Evolutionary conservation across 768 basidiomycete genomes (phyloP).

Genomic region (Russula vinacea): DNA sequence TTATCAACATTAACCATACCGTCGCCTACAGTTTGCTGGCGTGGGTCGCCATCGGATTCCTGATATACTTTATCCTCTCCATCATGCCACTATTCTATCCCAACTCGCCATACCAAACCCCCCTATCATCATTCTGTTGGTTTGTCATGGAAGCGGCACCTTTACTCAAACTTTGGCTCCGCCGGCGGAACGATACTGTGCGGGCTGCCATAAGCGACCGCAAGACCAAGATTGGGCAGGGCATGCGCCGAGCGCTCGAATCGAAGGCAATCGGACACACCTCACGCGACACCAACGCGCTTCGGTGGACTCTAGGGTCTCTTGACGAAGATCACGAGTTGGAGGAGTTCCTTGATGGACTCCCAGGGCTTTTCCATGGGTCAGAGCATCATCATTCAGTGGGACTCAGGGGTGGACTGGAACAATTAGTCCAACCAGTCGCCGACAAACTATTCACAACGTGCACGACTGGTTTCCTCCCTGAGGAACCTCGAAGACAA

Average conservation of each 20-base stretch:
- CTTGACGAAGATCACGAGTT: slow-evolving; percentile 23
- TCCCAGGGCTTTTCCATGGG: slow-evolving; percentile 15
- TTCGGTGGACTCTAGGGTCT: slow-evolving; percentile 15
- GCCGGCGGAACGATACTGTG: neutral
- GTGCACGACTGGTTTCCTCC: slow-evolving; percentile 14
- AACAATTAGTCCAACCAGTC: neutral
- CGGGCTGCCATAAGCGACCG: slow-evolving; percentile 3
- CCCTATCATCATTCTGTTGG: slow-evolving; percentile 21
- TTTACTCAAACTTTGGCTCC: slow-evolving; percentile 12
- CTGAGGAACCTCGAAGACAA: slow-evolving; percentile 8
- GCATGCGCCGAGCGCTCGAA: slow-evolving; percentile 17
- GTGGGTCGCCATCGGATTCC: neutral
- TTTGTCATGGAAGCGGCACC: slow-evolving; percentile 1
- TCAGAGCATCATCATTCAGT: neutral
- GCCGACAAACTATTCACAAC: slow-evolving; percentile 8
- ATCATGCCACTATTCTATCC: slow-evolving; percentile 20
- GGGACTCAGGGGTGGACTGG: neutral
- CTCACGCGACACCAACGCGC: slow-evolving; percentile 3
- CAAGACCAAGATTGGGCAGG: slow-evolving; percentile 1
- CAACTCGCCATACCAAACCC: slow-evolving; percentile 27
- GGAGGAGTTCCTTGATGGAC: slow-evolving; percentile 18
- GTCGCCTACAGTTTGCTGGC: slow-evolving; percentile 13
- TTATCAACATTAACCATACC: slow-evolving; percentile 15
- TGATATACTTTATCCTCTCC: slow-evolving; percentile 18
- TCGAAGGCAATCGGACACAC: neutral